phyloP scores from a whole-genome alignment of 2,329 filamentous ascomycete genomes.

The Hirsutella rhossiliensis region DNA sequence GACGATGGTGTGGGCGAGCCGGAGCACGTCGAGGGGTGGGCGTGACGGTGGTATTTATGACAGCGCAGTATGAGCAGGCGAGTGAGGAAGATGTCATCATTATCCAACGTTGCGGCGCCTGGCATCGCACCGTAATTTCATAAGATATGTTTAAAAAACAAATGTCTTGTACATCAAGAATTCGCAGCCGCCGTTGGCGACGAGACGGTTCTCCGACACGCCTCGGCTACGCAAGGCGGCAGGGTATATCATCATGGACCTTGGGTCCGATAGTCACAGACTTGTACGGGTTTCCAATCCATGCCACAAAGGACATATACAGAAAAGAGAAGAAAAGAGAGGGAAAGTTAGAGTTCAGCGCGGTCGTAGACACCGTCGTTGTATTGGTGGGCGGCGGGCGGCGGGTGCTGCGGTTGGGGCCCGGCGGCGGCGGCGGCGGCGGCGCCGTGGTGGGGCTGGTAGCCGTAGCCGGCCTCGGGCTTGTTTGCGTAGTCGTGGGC shows the following conservation, averaged over 20 bases:
- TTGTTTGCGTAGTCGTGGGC: slow-evolving; percentile 11
- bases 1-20: slow-evolving; percentile 21
- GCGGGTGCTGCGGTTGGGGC: slow-evolving; percentile 3
- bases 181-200: too few species aligned
- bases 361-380: slow-evolving; percentile 25
- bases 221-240: too few species aligned
- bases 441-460: not conserved
- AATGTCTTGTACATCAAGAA: too few species aligned
- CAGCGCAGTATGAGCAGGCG: too few species aligned
- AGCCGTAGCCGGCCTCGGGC: slow-evolving; percentile 14
- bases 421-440: not conserved
- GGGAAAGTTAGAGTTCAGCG: slow-evolving; percentile 4
- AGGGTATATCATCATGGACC: too few species aligned
- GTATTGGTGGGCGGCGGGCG: slow-evolving; percentile 19
- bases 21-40: slow-evolving; percentile 20
- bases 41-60: slow-evolving; percentile 1
- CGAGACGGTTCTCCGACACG: too few species aligned
- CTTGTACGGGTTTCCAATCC: too few species aligned
- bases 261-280: too few species aligned
- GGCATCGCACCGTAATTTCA: too few species aligned
- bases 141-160: too few species aligned
- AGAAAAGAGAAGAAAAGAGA: not conserved
- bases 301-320: not conserved
- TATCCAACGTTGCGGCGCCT: too few species aligned
- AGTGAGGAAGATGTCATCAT: too few species aligned